Percentiles rank a stretch among this genome's conserved stretches.
Evolutionary conservation across 2,329 filamentous ascomycete species (phyloP).

Genomic region (Oidium heveae): DNA sequence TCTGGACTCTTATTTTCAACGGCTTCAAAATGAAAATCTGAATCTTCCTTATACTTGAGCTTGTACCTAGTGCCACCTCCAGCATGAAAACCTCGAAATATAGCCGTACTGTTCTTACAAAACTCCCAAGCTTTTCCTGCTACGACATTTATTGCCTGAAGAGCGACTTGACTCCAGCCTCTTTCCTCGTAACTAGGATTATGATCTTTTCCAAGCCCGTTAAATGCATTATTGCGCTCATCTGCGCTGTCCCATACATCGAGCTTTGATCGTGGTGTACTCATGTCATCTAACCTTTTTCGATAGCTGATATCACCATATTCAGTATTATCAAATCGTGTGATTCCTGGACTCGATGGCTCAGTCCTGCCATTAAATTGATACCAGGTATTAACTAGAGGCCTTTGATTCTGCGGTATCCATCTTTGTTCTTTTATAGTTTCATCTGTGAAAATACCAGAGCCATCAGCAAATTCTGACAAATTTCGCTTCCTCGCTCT

Average conservation of each 20-base stretch:
- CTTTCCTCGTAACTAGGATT: constrained; percentile 5
- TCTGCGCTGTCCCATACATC: no score
- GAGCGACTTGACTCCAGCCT: constrained; percentile 31
- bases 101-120: constrained; percentile 32
- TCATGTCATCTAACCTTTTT: constrained; percentile 6
- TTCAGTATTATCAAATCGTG: constrained; percentile 4
- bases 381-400: not conserved
- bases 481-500: not conserved
- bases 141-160: constrained; percentile 21
- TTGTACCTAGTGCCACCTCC: constrained; percentile 51
- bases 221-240: no score
- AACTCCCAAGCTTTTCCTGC: constrained; percentile 67
- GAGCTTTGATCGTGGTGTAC: not conserved
- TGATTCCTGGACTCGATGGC: not conserved
- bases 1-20: not conserved
- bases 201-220: no score
- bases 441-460: no score
- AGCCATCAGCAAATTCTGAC: not conserved
- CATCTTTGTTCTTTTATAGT: no score
- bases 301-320: constrained; percentile 17
- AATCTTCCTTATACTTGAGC: constrained; percentile 1
- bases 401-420: no score
- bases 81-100: constrained; percentile 67
- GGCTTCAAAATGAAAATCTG: not conserved
- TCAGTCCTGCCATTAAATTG: not conserved